Evolutionary conservation across 495 filamentous ascomycete species (phyloP).

Genomic region (Tuber umbilicatum): DNA sequence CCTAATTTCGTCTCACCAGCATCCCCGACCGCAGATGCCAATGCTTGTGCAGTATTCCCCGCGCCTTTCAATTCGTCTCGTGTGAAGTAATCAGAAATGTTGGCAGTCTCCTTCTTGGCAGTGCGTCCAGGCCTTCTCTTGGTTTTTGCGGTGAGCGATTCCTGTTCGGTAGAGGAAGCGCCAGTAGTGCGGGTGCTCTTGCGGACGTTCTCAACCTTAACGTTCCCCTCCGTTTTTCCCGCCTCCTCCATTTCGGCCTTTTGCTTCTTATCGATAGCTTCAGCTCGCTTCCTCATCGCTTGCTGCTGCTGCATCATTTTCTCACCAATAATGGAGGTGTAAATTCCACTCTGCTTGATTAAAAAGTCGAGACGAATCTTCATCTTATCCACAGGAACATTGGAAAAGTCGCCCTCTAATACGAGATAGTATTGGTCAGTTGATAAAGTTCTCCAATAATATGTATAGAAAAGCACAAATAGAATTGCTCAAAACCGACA

Average conservation of each 20-base stretch:
- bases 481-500: neutral
- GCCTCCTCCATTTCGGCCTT: constrained; percentile 9
- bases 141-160: constrained; percentile 5
- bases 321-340: constrained; percentile 38
- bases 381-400: constrained; percentile 35
- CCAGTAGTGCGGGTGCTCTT: constrained; percentile 22
- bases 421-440: neutral
- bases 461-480: neutral
- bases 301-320: constrained; percentile 37
- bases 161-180: constrained; percentile 1
- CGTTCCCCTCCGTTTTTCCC: neutral
- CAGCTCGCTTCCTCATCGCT: constrained; percentile 28
- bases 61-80: constrained; percentile 29
- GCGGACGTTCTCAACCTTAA: constrained; percentile 11
- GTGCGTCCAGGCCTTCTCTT: constrained; percentile 13
- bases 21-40: constrained; percentile 25
- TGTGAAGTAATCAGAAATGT: constrained; percentile 34
- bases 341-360: constrained; percentile 39
- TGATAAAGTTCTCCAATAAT: neutral
- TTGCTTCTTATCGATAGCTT: constrained; percentile 29
- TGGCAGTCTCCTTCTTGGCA: constrained; percentile 11
- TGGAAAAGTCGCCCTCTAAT: constrained; percentile 18
- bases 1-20: constrained; percentile 49
- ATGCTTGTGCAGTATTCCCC: constrained; percentile 28
- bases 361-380: constrained; percentile 35